Evolutionary conservation across 495 filamentous ascomycete genomes (phyloP), one percentile per base, ranked within the genome.

Genomic region (Cercophora sp.): DNA sequence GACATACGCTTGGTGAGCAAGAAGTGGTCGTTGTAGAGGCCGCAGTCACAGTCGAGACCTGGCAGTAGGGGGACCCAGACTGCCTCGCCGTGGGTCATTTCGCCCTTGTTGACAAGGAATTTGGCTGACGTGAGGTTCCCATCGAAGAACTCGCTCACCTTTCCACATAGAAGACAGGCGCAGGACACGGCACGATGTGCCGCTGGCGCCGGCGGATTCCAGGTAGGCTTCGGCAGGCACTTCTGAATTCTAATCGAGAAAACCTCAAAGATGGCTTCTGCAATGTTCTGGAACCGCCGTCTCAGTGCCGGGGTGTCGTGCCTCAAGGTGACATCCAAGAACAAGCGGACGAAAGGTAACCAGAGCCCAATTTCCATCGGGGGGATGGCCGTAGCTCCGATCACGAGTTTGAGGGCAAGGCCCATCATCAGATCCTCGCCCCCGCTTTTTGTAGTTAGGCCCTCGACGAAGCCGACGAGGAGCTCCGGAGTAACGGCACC

Each of bases 381-480:
- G 29, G 29, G 29, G 13, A 32, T 32, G 8, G 13, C 8, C 6
- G 6, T 13, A 13, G 29, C 29, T 6, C 29, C 29, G 29, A 13
- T 13, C 6, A 32, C 29, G 13, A 32, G 6, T 13, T 32, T 32
- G 29, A 32, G 13, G 13, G 29, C 29, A 6, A 32, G 29, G 6
- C 29, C 8, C 11, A 34, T 32, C 25, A 40, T 47, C 24, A 60
- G 31, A 16, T 39, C 36, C 0, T 37, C 8, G 11, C 53, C 5
- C 32, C 32, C 11, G 32, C 11, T 35, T 35, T 35, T 35, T 2
- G 32, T 10, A n/a, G n/a, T n/a, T n/a, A n/a, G 41, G 13, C 19
- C 18, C 11, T 44, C 10, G 13, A 24, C 41, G 43, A 5, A 59
- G 52, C 23, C 48, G 49, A 1, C 39, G 9, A 59, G 26, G 5